Conservation (phyloP, 768 basidiomycete species). For the Leccinum sublutescens region DNA sequence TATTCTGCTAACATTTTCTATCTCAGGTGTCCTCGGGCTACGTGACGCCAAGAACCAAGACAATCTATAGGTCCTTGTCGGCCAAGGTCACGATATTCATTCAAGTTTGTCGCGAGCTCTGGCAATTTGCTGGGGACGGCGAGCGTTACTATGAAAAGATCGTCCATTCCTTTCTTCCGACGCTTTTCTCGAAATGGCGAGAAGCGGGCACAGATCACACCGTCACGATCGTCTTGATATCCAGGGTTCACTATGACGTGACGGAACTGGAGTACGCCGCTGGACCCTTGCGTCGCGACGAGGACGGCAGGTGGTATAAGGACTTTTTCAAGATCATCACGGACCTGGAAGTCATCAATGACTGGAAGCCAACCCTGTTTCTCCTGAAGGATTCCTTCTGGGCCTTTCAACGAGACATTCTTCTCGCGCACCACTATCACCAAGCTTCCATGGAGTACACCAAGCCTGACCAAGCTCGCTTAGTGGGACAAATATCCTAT, state of each 20-base stretch:
- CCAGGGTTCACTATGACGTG: conserved; percentile 85
- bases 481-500: conserved; percentile 76
- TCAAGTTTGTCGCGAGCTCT: conserved; percentile 93
- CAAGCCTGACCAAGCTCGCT: conserved; percentile 50
- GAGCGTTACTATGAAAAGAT: conserved; percentile 96
- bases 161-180: conserved; percentile 94
- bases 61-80: conserved; percentile 86
- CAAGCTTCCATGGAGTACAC: conserved; percentile 55
- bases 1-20: conserved; percentile 2
- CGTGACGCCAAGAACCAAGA: conserved; percentile 79
- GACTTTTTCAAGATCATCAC: conserved; percentile 97
- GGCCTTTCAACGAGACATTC: conserved; percentile 89
- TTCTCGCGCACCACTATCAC: conserved; percentile 87
- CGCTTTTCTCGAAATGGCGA: conserved; percentile 82
- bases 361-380: conserved; percentile 86
- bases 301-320: conserved; percentile 81
- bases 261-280: conserved; percentile 80
- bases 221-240: conserved; percentile 92
- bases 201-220: conserved; percentile 87
- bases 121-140: conserved; percentile 96
- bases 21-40: conserved; percentile 75
- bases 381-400: conserved; percentile 86
- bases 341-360: conserved; percentile 82
- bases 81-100: conserved; percentile 94
- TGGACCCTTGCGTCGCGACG: conserved; percentile 74